A percentile compares a stretch with the other conserved stretches of the same genome.
Conservation (phyloP, 2,329 filamentous ascomycete genomes). For the Epichloe sibirici region DNA sequence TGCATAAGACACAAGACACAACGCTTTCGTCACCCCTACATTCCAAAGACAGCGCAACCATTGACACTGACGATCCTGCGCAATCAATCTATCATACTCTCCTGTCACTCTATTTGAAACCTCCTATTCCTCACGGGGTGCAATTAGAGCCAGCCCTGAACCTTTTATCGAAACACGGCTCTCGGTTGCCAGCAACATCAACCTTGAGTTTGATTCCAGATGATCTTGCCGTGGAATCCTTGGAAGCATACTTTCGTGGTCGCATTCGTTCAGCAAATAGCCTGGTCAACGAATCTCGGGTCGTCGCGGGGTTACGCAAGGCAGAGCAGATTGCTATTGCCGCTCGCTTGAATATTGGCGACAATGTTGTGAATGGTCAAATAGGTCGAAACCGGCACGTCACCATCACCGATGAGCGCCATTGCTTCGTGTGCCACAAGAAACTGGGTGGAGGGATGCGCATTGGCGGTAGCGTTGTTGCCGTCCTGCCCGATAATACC, state of each 20-base stretch:
- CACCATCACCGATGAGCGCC: constrained; percentile 72
- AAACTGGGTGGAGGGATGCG: constrained; percentile 74
- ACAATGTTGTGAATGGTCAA: constrained; percentile 40
- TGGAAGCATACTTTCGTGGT: constrained; percentile 85
- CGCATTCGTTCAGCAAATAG: constrained; percentile 80
- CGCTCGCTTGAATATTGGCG: constrained; percentile 60
- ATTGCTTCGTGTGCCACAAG: constrained; percentile 90
- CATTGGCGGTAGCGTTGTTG: constrained; percentile 80
- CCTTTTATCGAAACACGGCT: constrained; percentile 84
- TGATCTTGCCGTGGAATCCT: constrained; percentile 60
- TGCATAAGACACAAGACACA: constrained; percentile 52
- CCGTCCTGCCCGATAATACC: constrained; percentile 72
- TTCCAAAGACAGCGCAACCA: constrained; percentile 20
- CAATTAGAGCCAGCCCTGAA: constrained; percentile 71
- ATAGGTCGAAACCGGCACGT: constrained; percentile 52
- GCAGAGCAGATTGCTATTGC: constrained; percentile 71
- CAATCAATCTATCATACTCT: constrained; percentile 87
- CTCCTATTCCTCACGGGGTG: constrained; percentile 57
- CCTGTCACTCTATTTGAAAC: constrained; percentile 77
- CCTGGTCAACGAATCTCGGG: constrained; percentile 65
- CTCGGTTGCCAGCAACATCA: constrained; percentile 75
- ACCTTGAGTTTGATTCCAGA: constrained; percentile 80
- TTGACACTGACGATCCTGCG: constrained; percentile 36
- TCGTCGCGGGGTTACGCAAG: constrained; percentile 65
- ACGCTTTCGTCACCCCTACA: constrained; percentile 21